A percentile compares a stretch with the other conserved stretches of the same genome.
Conservation (phyloP, 192 early-diverging fungal genomes). For the Gamsiella multidivaricata region DNA sequence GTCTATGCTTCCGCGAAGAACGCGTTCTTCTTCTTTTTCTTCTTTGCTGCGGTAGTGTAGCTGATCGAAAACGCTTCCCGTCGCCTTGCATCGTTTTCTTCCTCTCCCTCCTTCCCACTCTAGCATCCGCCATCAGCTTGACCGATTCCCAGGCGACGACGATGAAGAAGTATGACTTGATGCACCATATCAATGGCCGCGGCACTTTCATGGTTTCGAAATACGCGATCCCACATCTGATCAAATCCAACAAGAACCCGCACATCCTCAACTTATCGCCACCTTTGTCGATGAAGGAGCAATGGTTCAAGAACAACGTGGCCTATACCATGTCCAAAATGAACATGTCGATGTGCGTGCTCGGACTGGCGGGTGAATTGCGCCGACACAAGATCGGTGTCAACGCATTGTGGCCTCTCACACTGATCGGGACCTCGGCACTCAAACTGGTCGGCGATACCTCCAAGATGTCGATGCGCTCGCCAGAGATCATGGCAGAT, state of each 20-base stretch:
- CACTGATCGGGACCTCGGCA: constrained; percentile 80
- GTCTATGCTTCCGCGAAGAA: neutral
- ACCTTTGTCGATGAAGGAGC: constrained; percentile 74
- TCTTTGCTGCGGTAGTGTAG: neutral
- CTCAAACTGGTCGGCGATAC: constrained; percentile 59
- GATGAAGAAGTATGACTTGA: constrained; percentile 76
- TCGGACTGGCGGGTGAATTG: constrained; percentile 80
- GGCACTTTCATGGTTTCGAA: constrained; percentile 86
- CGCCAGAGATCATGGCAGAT: constrained; percentile 79
- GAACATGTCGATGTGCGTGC: constrained; percentile 80
- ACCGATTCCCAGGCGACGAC: constrained; percentile 66
- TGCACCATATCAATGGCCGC: constrained; percentile 82
- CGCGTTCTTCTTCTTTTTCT: neutral
- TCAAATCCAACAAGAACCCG: constrained; percentile 72
- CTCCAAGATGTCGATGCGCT: constrained; percentile 40
- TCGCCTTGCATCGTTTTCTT: too few relatives aligned
- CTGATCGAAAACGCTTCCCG: too few relatives aligned
- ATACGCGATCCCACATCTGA: constrained; percentile 74
- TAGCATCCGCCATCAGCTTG: constrained; percentile 78
- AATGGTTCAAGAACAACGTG: constrained; percentile 76
- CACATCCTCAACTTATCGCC: constrained; percentile 80
- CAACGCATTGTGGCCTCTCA: constrained; percentile 77
- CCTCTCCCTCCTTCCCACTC: neutral
- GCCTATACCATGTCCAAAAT: constrained; percentile 78
- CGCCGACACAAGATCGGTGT: constrained; percentile 73